A percentile compares a stretch with the other conserved stretches of the same genome.
phyloP scores from a whole-genome alignment of 2,329 filamentous ascomycete genomes.

The Ophiocordyceps sinensis region DNA sequence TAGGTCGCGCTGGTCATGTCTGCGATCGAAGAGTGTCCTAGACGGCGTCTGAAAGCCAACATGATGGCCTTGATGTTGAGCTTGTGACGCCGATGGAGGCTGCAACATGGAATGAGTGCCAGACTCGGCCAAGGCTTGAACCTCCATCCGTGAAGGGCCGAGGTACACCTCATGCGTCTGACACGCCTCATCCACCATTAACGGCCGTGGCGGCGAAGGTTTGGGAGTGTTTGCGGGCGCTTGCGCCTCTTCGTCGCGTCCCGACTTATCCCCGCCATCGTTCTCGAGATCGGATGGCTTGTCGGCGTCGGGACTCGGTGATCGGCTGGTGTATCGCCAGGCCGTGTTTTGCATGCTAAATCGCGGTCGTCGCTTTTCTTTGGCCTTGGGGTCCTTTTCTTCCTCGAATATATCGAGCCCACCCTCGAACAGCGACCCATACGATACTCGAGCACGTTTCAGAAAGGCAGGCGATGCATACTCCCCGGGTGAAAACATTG shows the following conservation, averaged over 20 bases:
- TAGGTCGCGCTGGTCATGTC: neutral
- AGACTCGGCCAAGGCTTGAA: slow-evolving; percentile 14
- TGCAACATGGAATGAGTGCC: slow-evolving; percentile 3
- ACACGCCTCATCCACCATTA: slow-evolving; percentile 21
- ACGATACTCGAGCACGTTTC: slow-evolving; percentile 55
- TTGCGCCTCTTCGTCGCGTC: neutral
- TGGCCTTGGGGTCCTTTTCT: slow-evolving; percentile 21
- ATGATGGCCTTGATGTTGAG: neutral
- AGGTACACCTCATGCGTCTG: slow-evolving; percentile 18
- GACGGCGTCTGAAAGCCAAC: slow-evolving; percentile 4
- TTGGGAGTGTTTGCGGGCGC: neutral
- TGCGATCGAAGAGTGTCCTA: slow-evolving; percentile 3
- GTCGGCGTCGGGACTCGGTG: slow-evolving; percentile 52
- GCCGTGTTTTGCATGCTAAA: slow-evolving; percentile 50
- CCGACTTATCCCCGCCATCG: neutral
- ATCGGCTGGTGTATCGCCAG: slow-evolving; percentile 63
- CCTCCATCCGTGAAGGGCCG: slow-evolving; percentile 10
- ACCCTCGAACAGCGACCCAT: slow-evolving; percentile 50
- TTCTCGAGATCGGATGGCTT: slow-evolving; percentile 10
- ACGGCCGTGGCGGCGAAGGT: slow-evolving; percentile 8
- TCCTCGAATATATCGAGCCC: slow-evolving; percentile 58
- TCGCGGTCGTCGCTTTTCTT: slow-evolving; percentile 49
- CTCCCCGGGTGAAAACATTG: slow-evolving; percentile 29
- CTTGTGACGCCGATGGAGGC: slow-evolving; percentile 2
- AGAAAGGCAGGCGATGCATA: slow-evolving; percentile 71